phyloP scores from a whole-genome alignment of 495 filamentous ascomycete species.

The Stereocaulon alpinum region DNA sequence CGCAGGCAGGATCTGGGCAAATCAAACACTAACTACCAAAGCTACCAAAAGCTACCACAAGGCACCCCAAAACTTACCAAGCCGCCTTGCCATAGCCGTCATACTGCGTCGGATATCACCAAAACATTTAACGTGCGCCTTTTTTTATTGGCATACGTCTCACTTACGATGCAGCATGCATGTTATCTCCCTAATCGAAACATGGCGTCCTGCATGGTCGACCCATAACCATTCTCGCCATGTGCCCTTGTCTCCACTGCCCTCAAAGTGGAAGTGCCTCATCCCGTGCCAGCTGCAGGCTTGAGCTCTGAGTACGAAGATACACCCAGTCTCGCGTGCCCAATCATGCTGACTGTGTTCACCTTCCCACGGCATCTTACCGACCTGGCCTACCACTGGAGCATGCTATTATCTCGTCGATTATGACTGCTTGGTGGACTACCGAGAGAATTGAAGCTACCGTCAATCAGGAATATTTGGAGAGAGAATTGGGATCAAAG shows the following conservation, averaged over 20 bases:
- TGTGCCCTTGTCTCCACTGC: constrained; percentile 2
- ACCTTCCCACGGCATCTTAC: neutral
- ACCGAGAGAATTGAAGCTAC: constrained; percentile 63
- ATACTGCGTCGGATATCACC: constrained; percentile 6
- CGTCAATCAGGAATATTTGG: constrained; percentile 59
- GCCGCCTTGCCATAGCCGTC: neutral
- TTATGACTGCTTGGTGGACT: constrained; percentile 57
- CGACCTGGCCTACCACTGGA: constrained; percentile 6
- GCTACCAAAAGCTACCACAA: too few relatives aligned
- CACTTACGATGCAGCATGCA: constrained; percentile 1
- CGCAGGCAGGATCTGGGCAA: too few relatives aligned
- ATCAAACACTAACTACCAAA: too few relatives aligned
- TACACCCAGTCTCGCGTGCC: neutral
- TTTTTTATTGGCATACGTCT: neutral
- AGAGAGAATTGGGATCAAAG: constrained; percentile 36
- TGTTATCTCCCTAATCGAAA: constrained; percentile 7
- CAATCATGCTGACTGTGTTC: neutral
- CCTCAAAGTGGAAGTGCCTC: neutral
- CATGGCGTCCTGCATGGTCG: constrained; percentile 1
- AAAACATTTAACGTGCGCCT: constrained; percentile 4
- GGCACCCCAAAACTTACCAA: neutral
- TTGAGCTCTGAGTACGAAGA: neutral
- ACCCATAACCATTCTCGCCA: neutral
- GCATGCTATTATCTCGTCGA: constrained; percentile 11
- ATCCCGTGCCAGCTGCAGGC: neutral